Base-by-base conservation (phyloP, 2,329 filamentous ascomycete species). In the Volutella citrinella region DNA sequence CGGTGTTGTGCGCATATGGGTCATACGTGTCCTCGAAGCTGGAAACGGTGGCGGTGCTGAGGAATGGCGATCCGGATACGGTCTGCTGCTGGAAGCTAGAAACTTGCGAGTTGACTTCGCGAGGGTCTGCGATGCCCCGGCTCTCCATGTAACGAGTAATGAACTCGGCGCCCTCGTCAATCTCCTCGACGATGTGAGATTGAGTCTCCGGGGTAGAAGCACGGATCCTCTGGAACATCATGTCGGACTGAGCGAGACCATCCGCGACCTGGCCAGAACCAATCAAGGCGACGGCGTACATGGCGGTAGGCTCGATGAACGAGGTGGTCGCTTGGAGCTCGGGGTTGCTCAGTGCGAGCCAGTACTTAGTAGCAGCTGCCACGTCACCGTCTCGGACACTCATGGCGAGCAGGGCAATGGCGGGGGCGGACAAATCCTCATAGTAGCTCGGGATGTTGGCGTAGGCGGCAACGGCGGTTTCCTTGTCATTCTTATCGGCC, bases 281-380 rank as follows among this genome's bases (percentile, higher is more conserved):
- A 56, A 97, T 84, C 60, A 97, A 72, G 29, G 89, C 87, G 37
- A 95, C 80, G 11, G 86, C 80, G 54, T 91, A 95, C 88, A 96
- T 95, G 37, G 87, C 79, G 10, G 88, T 84, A 16, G 89, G 86
- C 65, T 95, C 89, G 43, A 95, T 84, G 60, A 94, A 83, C 19
- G 80, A 69, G 34, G 73, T 59, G 10, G 76, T 74, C 20, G 79
- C 73, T 32, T 73, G 68, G 52, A 78, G 71, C 38, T 80, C 74
- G 3, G 80, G 73, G 23, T 69, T 74, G 44, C 74, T 79, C 34
- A 96, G 69, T 36, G 86, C 70, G 33, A 79, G 75, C 89, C 91
- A 96, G 66, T 88, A 91, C 45, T 81, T 75, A 45, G 84, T 77
- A 31, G 90, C 90, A 35, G 79, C 76, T 16, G 81, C 70, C 38